Evolutionary conservation across 306 rosid genomes (phyloP).

Genomic region (Lotus japonicus): DNA sequence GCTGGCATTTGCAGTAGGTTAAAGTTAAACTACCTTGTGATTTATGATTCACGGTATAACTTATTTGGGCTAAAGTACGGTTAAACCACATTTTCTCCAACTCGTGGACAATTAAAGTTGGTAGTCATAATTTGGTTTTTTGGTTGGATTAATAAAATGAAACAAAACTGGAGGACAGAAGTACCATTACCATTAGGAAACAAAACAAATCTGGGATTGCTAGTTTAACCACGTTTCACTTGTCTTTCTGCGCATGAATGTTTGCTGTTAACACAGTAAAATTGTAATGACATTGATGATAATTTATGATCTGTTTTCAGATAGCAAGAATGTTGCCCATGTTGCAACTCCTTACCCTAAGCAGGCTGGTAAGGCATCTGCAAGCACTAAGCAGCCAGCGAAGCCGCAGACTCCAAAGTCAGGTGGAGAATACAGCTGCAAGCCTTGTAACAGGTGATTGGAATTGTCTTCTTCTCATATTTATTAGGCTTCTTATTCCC

Average conservation of each 20-base stretch:
- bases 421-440: conserved; percentile 39
- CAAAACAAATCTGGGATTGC: neutral
- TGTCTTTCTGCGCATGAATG: neutral
- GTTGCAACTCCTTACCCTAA: conserved; percentile 70
- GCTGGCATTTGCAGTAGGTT: too few species aligned
- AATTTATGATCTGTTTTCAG: conserved; percentile 21
- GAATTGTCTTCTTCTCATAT: neutral
- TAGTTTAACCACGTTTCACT: neutral
- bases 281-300: neutral
- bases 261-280: conserved; percentile 1
- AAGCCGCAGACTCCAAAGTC: conserved; percentile 48
- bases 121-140: neutral
- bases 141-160: neutral
- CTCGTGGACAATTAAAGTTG: neutral
- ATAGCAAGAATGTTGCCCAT: conserved; percentile 38
- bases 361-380: conserved; percentile 35
- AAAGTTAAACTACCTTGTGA: too few species aligned
- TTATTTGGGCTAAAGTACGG: too few species aligned
- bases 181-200: neutral
- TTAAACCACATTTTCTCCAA: neutral
- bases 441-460: conserved; percentile 49
- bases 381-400: conserved; percentile 20
- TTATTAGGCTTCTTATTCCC: neutral
- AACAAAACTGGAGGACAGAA: neutral
- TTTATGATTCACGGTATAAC: too few species aligned